Percentiles rank a stretch among this genome's conserved stretches.
phyloP scores from a whole-genome alignment of 805 yeast genomes.

The Wickerhamiella alocasiicola region DNA sequence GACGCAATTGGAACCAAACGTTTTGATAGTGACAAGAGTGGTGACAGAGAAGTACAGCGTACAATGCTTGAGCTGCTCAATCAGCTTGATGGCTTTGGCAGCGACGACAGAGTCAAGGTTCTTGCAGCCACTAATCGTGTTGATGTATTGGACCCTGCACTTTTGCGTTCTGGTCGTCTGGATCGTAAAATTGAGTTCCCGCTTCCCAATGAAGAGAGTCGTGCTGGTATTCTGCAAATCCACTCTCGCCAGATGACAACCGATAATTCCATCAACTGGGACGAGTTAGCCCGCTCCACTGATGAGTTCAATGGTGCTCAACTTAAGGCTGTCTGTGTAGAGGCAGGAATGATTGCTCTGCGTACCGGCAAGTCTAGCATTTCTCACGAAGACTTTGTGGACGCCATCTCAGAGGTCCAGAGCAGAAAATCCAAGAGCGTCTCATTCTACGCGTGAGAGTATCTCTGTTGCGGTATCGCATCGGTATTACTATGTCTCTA shows the following conservation, averaged over 20 bases:
- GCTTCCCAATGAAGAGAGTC: conserved; percentile 90
- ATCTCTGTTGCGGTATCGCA: no score
- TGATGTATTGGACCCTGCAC: conserved; percentile 96
- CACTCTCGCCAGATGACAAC: conserved; percentile 96
- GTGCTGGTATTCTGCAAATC: conserved; percentile 92
- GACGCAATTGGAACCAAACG: conserved; percentile 99
- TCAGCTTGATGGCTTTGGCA: conserved; percentile 95
- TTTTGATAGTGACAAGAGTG: conserved; percentile 92
- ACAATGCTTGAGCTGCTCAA: conserved; percentile 96
- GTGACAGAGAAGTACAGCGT: conserved; percentile 98
- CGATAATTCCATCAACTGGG: conserved; percentile 83
- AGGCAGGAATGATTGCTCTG: conserved; percentile 99
- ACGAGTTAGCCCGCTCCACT: conserved; percentile 93
- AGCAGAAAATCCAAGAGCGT: conserved; percentile 93
- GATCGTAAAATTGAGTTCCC: conserved; percentile 98
- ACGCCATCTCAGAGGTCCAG: conserved; percentile 96
- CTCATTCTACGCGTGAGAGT: conserved; percentile 74
- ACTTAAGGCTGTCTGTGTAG: conserved; percentile 95
- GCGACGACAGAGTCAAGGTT: conserved; percentile 94
- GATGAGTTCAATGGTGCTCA: conserved; percentile 99
- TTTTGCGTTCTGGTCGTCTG: conserved; percentile 91
- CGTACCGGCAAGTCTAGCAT: conserved; percentile 86
- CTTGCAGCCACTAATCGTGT: conserved; percentile 98
- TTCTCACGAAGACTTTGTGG: conserved; percentile 95
- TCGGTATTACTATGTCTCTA: no score